Percentiles rank a stretch among this genome's conserved stretches.
These are phyloP conservation scores for Sonneratia caseolaris DNA, from an alignment of 345 rosid genomes.

Conservation along the genomic window DNA sequence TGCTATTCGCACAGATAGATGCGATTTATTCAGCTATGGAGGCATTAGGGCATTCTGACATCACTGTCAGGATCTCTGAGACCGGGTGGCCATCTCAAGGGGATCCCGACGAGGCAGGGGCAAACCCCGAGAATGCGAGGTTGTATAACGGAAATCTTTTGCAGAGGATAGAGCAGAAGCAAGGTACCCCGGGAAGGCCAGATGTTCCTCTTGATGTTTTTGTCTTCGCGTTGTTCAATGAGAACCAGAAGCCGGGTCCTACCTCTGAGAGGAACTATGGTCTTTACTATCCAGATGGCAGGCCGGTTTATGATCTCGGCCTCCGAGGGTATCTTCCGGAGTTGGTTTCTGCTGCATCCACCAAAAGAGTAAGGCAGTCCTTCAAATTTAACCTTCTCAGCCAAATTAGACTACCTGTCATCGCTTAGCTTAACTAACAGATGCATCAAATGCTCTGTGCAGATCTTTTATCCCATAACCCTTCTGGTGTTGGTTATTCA, in stretches of 20 bases:
- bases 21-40: conserved; percentile 76
- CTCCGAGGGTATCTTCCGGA: conserved; percentile 59
- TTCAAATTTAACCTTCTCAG: not conserved
- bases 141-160: conserved; percentile 63
- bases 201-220: conserved; percentile 52
- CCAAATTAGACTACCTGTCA: not conserved
- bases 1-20: conserved; percentile 91
- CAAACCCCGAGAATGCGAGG: conserved; percentile 64
- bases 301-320: conserved; percentile 71
- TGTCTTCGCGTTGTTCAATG: conserved; percentile 88
- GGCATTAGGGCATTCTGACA: conserved; percentile 55
- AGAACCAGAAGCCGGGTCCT: conserved; percentile 82
- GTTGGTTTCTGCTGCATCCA: conserved; percentile 30
- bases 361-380: conserved; percentile 28
- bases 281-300: conserved; percentile 68
- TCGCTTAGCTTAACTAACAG: not conserved
- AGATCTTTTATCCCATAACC: not conserved
- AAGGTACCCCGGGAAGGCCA: conserved; percentile 76
- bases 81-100: conserved; percentile 99
- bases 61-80: conserved; percentile 68
- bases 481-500: not conserved
- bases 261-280: conserved; percentile 90
- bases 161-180: conserved; percentile 33
- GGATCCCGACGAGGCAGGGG: conserved; percentile 63
- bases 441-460: not conserved